Conservation (phyloP, 345 rosid genomes). For the Citrus reticulata region DNA sequence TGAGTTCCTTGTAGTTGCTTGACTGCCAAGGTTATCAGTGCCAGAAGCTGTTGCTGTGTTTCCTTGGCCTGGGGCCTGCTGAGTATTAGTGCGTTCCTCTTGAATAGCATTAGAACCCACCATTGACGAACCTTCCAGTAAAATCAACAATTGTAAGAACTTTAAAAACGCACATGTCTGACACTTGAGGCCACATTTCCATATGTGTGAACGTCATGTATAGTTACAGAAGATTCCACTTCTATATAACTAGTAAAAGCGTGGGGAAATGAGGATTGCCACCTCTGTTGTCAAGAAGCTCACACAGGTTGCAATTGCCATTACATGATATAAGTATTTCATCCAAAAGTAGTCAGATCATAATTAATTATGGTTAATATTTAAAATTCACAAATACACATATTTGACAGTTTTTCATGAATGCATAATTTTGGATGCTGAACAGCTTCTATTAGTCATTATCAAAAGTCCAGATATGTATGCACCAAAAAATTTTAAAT, state of each 20-base stretch:
- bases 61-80: slow-evolving; percentile 39
- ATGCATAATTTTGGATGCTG: neutral
- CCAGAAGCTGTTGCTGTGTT: slow-evolving; percentile 28
- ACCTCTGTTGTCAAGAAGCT: neutral
- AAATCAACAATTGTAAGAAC: neutral
- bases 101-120: slow-evolving; percentile 31
- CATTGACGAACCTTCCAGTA: slow-evolving; percentile 38
- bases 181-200: neutral
- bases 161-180: neutral
- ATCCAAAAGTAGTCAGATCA: neutral
- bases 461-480: neutral
- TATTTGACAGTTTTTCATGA: neutral
- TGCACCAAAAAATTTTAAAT: neutral
- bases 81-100: slow-evolving; percentile 36
- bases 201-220: neutral
- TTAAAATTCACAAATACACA: neutral
- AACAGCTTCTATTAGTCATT: neutral
- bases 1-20: slow-evolving; percentile 33
- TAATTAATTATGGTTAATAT: neutral
- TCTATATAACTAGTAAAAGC: neutral
- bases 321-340: neutral
- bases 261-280: neutral
- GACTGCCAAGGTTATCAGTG: slow-evolving; percentile 31
- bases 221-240: neutral
- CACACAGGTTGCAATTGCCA: neutral